Percentiles rank a stretch among this genome's conserved stretches.
These are phyloP conservation scores for Exophiala sp. DNA, from an alignment of 2,329 filamentous ascomycete genomes.

Conservation along the genomic window DNA sequence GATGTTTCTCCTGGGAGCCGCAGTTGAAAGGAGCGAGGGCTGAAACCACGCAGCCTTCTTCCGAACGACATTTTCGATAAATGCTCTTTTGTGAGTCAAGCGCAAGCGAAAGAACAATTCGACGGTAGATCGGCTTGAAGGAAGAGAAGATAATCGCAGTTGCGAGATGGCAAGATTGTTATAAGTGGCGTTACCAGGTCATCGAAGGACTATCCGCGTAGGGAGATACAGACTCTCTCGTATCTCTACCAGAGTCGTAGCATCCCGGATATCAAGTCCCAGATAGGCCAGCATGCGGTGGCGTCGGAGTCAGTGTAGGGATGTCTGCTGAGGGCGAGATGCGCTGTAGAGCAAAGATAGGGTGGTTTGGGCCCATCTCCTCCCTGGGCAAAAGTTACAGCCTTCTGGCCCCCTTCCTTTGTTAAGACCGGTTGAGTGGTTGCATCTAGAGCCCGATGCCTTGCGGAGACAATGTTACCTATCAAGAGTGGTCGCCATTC, in stretches of 20 bases:
- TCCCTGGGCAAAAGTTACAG: background rate
- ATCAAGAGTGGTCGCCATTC: background rate
- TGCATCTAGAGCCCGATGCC: background rate
- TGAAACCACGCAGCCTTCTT: slow-evolving; percentile 4
- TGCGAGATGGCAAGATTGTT: too few species aligned
- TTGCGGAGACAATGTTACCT: background rate
- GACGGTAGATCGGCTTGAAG: background rate
- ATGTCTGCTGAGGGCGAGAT: background rate
- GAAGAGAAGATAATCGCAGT: too few species aligned
- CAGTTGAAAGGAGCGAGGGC: slow-evolving; percentile 5
- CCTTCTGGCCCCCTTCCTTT: background rate
- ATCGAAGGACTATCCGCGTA: background rate
- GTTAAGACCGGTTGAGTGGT: background rate
- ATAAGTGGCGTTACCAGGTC: background rate
- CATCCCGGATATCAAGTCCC: background rate
- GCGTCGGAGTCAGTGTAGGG: background rate
- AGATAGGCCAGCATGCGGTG: background rate
- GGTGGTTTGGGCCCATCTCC: background rate
- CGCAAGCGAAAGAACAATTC: background rate
- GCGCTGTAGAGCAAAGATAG: too few species aligned
- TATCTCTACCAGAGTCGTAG: background rate
- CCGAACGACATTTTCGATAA: slow-evolving; percentile 1
- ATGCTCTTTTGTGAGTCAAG: background rate
- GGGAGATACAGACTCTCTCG: too few species aligned
- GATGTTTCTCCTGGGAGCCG: slow-evolving; percentile 4